phyloP scores from a whole-genome alignment of 306 rosid genomes.

The Cyclanthera cordifolia region DNA sequence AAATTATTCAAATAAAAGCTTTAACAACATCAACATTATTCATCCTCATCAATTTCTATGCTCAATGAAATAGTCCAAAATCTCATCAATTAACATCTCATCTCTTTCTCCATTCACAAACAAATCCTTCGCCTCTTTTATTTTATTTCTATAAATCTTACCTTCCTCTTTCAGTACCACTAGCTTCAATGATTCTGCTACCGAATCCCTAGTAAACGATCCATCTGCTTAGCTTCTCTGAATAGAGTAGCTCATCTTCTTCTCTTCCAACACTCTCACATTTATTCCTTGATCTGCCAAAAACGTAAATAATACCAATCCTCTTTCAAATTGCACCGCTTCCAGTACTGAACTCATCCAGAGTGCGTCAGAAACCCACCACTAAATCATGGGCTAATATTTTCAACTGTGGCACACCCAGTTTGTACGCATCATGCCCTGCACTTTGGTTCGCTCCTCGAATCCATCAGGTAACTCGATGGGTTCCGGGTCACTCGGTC shows the following conservation, averaged over 20 bases:
- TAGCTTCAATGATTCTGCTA: slow-evolving; percentile 13
- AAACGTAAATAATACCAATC: slow-evolving; percentile 22
- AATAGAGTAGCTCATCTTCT: not conserved
- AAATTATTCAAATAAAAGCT: too few species aligned
- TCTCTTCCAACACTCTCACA: not conserved
- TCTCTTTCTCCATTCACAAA: not conserved
- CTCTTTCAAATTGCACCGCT: slow-evolving; percentile 8
- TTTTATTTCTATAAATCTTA: slow-evolving; percentile 2
- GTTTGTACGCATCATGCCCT: slow-evolving; percentile 14
- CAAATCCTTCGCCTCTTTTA: not conserved
- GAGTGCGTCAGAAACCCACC: slow-evolving; percentile 26
- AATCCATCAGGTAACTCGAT: slow-evolving; percentile 33
- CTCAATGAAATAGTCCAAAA: not conserved
- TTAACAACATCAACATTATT: too few species aligned
- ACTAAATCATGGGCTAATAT: slow-evolving; percentile 15
- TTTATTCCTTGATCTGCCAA: slow-evolving; percentile 13
- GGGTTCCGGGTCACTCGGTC: not conserved
- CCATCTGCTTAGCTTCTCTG: slow-evolving; percentile 8
- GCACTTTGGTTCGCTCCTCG: slow-evolving; percentile 24
- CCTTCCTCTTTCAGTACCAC: slow-evolving; percentile 19
- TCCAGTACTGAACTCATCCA: slow-evolving; percentile 26
- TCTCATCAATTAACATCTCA: not conserved
- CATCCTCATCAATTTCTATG: too few species aligned
- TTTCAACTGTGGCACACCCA: slow-evolving; percentile 27
- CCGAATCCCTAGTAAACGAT: slow-evolving; percentile 8